Evolutionary conservation across 148 eudicot species (phyloP).

Genomic region (Arctostaphylos glauca): DNA sequence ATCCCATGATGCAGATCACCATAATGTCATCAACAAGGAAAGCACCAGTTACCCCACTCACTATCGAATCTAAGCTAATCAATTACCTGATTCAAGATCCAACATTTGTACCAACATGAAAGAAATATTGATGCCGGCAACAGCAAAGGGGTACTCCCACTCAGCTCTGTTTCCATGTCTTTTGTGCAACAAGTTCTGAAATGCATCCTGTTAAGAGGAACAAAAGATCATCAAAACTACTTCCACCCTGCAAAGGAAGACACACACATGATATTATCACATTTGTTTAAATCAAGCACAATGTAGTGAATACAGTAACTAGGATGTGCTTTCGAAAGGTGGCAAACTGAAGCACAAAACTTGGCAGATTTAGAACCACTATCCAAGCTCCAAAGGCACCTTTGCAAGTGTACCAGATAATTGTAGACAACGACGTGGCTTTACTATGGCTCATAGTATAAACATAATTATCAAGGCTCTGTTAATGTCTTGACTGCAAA

Average conservation of each 20-base stretch:
- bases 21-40: neutral
- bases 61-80: neutral
- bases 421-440: neutral
- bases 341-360: slow-evolving; percentile 6
- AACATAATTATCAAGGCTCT: neutral
- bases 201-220: slow-evolving; percentile 45
- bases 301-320: neutral
- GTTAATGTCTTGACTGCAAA: neutral
- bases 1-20: neutral
- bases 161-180: slow-evolving; percentile 67
- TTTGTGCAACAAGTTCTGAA: slow-evolving; percentile 65
- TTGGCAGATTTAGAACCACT: neutral
- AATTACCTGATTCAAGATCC: slow-evolving; percentile 77
- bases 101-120: slow-evolving; percentile 80
- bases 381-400: neutral
- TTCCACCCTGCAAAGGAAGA: neutral
- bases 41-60: neutral
- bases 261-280: neutral
- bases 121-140: slow-evolving; percentile 79
- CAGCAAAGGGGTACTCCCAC: slow-evolving; percentile 93
- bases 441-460: neutral
- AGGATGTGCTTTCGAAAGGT: neutral
- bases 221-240: neutral
- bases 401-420: neutral
- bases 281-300: slow-evolving; percentile 1